Base-by-base conservation (phyloP, 2,329 filamentous ascomycete species). In the Aspergillus fumigatus region DNA sequence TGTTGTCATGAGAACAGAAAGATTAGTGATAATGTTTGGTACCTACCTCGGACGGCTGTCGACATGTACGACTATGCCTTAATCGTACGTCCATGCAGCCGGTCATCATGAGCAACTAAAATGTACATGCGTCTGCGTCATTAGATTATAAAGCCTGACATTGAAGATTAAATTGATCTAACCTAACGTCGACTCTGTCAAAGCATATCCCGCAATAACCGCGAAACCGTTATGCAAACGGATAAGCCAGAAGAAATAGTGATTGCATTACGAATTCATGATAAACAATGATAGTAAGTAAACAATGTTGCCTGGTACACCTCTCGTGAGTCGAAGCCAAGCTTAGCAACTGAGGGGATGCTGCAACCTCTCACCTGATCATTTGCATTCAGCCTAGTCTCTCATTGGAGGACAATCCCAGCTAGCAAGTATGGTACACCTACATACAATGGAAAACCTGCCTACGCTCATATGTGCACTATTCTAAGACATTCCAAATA, bases 171-270 rank as follows among this genome's bases (percentile, higher is more conserved):
- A 17, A 17, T 38, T 38, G 32, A 38, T 14, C 32, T 38, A 51
- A 35, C 9, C 35, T 41, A 51, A 19, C 35, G 17, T 23, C 32
- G 14, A 38, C 32, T 17, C 1, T 38, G 14, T 38, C 32, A 17
- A 17, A 6, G 32, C 14, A 38, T 2, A 38, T 60, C 52, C 61
- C 62, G 62, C 62, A 54, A 60, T 53, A 64, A 55, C 62, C 62
- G 62, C 60, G 55, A 59, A 53, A 55, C 57, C 56, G 56, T 23
- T 41, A 48, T 56, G 49, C 40, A 53, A 17, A 56, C 40, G 48
- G 29, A 54, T 60, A 53, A 49, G 48, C 51, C 47, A 53, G 43
- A 48, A 29, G 32, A 50, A 43, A 41, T 51, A 32, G 27, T 17
- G 50, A 48, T 49, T 23, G 10, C 25, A 25, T 23, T 29, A 48